These are phyloP conservation scores for Colletotrichum caudatum DNA, from an alignment of 2,329 filamentous ascomycete genomes.

Conservation along the genomic window DNA sequence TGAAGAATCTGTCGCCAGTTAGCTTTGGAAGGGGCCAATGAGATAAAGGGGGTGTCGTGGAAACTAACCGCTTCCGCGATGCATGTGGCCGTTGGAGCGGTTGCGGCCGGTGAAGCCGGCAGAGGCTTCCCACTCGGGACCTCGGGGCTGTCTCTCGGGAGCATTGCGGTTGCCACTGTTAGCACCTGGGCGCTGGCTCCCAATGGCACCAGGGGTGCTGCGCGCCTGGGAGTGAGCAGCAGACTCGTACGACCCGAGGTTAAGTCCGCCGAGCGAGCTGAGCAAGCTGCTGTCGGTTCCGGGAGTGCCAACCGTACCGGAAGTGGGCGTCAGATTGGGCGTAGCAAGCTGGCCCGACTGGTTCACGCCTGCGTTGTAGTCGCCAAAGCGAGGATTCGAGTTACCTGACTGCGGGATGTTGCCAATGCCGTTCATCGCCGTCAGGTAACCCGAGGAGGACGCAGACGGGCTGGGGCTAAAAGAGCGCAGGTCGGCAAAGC, in stretches of 20 bases:
- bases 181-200: constrained; percentile 71
- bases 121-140: constrained; percentile 70
- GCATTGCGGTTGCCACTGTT: constrained; percentile 58
- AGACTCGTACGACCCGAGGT: constrained; percentile 64
- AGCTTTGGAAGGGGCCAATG: background rate
- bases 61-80: constrained; percentile 70
- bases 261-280: constrained; percentile 63
- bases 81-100: constrained; percentile 71
- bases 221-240: constrained; percentile 55
- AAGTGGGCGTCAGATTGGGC: constrained; percentile 51
- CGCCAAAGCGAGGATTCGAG: constrained; percentile 57
- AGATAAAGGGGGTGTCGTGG: background rate
- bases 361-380: constrained; percentile 57
- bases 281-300: constrained; percentile 58
- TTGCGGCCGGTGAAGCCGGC: constrained; percentile 65
- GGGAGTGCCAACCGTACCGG: constrained; percentile 54
- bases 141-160: constrained; percentile 73
- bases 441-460: constrained; percentile 85
- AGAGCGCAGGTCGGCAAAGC: constrained; percentile 93
- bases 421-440: constrained; percentile 68
- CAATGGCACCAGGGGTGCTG: constrained; percentile 71
- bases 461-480: constrained; percentile 94
- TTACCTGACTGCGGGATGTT: constrained; percentile 59
- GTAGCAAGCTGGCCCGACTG: constrained; percentile 52
- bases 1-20: constrained; percentile 54